These are phyloP conservation scores for slime mould (Dictyostelium discoideum) DNA, from an alignment of 78 protist species.

Conservation along the genomic window DNA sequence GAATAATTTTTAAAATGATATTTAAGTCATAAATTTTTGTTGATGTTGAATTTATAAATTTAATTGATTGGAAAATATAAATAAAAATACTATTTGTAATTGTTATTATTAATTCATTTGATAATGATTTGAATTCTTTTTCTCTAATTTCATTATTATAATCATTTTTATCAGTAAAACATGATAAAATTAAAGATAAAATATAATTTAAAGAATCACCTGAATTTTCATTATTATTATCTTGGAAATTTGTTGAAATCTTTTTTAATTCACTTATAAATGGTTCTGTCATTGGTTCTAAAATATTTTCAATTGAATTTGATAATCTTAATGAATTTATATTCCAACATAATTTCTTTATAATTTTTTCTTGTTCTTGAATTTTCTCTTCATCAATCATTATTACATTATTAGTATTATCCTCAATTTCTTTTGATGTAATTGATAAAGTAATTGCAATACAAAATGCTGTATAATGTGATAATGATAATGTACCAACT, in stretches of 20 bases:
- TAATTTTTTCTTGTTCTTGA: neutral
- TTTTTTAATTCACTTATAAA: slow-evolving; percentile 37
- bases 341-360: slow-evolving; percentile 40
- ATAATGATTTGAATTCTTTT: neutral
- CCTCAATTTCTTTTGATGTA: neutral
- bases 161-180: neutral
- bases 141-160: neutral
- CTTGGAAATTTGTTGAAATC: neutral
- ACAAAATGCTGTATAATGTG: slow-evolving; percentile 56
- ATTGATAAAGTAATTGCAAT: slow-evolving; percentile 40
- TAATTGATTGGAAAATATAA: neutral
- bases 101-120: neutral
- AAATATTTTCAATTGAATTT: slow-evolving; percentile 5
- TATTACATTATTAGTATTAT: neutral
- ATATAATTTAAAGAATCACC: neutral
- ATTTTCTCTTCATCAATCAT: neutral
- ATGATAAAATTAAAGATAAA: slow-evolving; percentile 13
- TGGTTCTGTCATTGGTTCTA: slow-evolving; percentile 27
- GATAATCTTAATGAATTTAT: slow-evolving; percentile 35
- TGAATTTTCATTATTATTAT: neutral
- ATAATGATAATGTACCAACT: slow-evolving; percentile 3
- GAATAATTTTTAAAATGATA: neutral
- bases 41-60: neutral
- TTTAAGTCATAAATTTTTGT: neutral
- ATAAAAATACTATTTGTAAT: neutral